These are phyloP conservation scores for Vigna reflexopilosa DNA, from an alignment of 306 rosid genomes.

Conservation along the genomic window DNA sequence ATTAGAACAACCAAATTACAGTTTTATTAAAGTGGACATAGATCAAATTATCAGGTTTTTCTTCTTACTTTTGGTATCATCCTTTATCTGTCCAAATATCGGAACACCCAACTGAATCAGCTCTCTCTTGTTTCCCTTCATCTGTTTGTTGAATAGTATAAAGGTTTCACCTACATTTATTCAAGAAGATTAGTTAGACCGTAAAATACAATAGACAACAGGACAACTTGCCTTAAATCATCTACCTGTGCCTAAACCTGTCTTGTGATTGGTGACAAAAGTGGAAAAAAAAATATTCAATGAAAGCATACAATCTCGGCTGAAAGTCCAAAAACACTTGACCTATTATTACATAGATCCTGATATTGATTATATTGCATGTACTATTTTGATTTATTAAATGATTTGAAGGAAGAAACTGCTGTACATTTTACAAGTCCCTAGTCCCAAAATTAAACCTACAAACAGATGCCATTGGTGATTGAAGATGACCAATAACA, in stretches of 20 bases:
- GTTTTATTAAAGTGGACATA: constrained; percentile 10
- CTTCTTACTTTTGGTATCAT: constrained; percentile 61
- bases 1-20: constrained; percentile 29
- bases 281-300: neutral
- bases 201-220: neutral
- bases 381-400: constrained; percentile 10
- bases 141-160: constrained; percentile 81
- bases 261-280: constrained; percentile 6
- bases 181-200: constrained; percentile 41
- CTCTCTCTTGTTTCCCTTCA: constrained; percentile 94
- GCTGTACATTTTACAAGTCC: neutral
- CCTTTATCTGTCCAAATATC: constrained; percentile 77
- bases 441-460: neutral
- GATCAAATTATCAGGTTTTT: constrained; percentile 35
- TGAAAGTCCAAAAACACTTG: neutral
- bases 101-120: constrained; percentile 90
- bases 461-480: neutral
- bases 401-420: neutral
- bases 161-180: constrained; percentile 78
- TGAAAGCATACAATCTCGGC: neutral
- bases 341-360: neutral
- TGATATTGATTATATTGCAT: constrained; percentile 1
- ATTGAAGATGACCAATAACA: neutral
- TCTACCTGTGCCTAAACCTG: constrained; percentile 14
- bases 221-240: neutral